Base-by-base conservation (phyloP, 306 rosid species). In the Cucurbita moschata region DNA sequence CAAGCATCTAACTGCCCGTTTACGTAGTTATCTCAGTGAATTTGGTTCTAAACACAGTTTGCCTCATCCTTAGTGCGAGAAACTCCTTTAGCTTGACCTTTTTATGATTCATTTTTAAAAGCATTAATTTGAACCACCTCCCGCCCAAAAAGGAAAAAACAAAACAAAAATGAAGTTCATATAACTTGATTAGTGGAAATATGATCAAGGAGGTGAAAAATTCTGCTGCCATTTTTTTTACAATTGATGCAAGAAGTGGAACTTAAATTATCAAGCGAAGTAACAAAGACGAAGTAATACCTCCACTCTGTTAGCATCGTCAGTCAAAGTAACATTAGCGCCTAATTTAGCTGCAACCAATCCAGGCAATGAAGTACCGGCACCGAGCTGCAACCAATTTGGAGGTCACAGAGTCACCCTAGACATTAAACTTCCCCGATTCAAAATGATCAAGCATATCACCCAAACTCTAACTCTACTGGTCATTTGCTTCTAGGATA, bases 291-390 rank as follows among this genome's bases (percentile, higher is more conserved):
- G 30, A 52, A 13, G n/a, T 35, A 18, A 65, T 73, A 92, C 98
- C 92, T 89, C 87, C 66, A 79, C 42, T 73, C 89, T 80, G 58
- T 30, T 58, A 50, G 87, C 85, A 26, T 87, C 85, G 53, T 92
- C 91, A 0, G 92, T 84, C 11, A 92, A 89, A 72, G 96, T 89
- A 77, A 90, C 96, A 63, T 75, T 50, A 3, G 92, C 96, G 16
- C 91, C 96, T 8, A 90, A 62, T 84, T 84, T 87, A 38, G 88
- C 91, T 0, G 97, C 97, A 73, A 88, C 95, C 83, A 89, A 82
- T 40, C 97, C 92, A 5, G 96, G 92, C 88, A 87, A 81, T 61
- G 91, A 85, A 75, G 96, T 92, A 66, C 98, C 96, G 52, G 90
- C 95, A 56, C 96, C 97, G 40, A 92, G 86, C 97, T 89, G 77